phyloP scores from a whole-genome alignment of 2,329 filamentous ascomycete species.

The Xylariales sp. region DNA sequence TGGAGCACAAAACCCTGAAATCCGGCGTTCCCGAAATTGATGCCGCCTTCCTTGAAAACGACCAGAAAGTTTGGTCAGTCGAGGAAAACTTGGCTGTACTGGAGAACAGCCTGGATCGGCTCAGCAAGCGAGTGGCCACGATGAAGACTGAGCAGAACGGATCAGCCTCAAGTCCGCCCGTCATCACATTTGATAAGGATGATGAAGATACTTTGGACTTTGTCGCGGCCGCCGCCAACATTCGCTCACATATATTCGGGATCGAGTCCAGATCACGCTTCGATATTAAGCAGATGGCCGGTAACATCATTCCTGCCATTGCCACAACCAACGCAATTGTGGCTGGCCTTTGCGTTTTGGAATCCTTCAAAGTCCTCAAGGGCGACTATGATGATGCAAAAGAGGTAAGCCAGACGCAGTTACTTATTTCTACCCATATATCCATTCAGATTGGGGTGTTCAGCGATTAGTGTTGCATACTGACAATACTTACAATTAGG shows the following conservation, averaged over 20 bases:
- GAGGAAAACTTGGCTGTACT: constrained; percentile 85
- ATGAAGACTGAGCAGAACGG: constrained; percentile 45
- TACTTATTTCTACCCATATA: no score
- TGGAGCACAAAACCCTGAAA: constrained; percentile 63
- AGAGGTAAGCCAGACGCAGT: constrained; percentile 49
- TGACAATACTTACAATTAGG: no score
- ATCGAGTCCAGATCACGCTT: constrained; percentile 89
- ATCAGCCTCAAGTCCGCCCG: constrained; percentile 46
- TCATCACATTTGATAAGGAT: constrained; percentile 92
- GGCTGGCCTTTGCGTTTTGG: constrained; percentile 84
- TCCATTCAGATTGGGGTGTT: no score
- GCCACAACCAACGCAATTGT: constrained; percentile 97
- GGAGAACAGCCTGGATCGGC: constrained; percentile 72
- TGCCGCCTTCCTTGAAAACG: constrained; percentile 55
- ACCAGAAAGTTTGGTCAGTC: constrained; percentile 75
- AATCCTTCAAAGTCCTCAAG: constrained; percentile 85
- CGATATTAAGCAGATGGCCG: constrained; percentile 98
- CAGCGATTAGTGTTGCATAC: no score
- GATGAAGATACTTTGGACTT: constrained; percentile 94
- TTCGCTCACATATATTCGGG: constrained; percentile 82
- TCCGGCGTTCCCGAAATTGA: constrained; percentile 45
- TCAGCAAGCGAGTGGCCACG: constrained; percentile 69
- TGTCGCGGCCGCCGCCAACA: constrained; percentile 83
- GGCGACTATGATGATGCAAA: constrained; percentile 67
- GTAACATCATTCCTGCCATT: constrained; percentile 98